Conservation (phyloP, 208 protist genomes). For the Crithidia bombi region DNA sequence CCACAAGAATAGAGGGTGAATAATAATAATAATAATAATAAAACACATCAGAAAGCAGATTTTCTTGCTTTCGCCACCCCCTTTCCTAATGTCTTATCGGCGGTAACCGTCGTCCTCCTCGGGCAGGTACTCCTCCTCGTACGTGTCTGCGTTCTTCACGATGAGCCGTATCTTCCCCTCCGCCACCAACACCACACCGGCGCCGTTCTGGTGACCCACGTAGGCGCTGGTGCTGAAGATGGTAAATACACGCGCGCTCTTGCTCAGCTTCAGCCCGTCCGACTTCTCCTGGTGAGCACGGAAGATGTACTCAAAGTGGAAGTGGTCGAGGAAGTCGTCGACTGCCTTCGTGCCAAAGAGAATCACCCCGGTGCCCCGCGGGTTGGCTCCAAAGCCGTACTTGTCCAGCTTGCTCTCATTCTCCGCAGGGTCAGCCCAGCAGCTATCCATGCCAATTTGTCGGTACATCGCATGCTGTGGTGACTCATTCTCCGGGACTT, state of each 20-base stretch:
- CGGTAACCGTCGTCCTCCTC: constrained; percentile 39
- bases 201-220: constrained; percentile 91
- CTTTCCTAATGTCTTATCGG: background rate
- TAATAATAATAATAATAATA: background rate
- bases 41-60: background rate
- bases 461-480: constrained; percentile 64
- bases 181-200: constrained; percentile 89
- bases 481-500: constrained; percentile 73
- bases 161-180: constrained; percentile 91
- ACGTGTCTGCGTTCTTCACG: constrained; percentile 85
- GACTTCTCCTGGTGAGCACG: constrained; percentile 93
- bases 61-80: background rate
- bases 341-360: constrained; percentile 86
- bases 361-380: constrained; percentile 85
- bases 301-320: constrained; percentile 92
- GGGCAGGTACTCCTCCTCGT: constrained; percentile 49
- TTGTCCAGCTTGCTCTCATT: constrained; percentile 78
- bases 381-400: constrained; percentile 89
- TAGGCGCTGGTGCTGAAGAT: constrained; percentile 95
- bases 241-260: constrained; percentile 90
- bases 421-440: constrained; percentile 92
- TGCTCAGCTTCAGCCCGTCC: constrained; percentile 92
- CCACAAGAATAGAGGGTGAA: background rate
- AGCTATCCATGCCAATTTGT: constrained; percentile 88
- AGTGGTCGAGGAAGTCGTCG: constrained; percentile 87